phyloP scores from a whole-genome alignment of 2,329 filamentous ascomycete species.

The Fusarium robinianum region DNA sequence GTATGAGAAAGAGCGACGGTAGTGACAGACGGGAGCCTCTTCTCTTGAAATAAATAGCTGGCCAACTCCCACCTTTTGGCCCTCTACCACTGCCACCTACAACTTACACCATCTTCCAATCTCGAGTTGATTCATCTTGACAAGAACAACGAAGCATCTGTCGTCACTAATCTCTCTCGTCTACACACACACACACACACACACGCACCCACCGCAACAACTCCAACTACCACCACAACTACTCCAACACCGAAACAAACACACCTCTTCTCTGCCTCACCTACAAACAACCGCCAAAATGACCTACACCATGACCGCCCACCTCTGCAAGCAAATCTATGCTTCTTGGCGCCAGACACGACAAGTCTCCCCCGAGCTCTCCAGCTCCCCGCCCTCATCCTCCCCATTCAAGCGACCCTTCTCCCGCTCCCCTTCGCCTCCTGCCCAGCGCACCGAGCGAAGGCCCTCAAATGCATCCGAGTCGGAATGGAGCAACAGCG shows the following conservation, averaged over 20 bases:
- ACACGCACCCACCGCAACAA: background rate
- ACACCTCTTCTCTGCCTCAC: too few species aligned
- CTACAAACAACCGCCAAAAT: conserved; percentile 44
- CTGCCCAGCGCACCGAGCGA: conserved; percentile 33
- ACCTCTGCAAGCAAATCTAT: conserved; percentile 64
- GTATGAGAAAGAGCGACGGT: too few species aligned
- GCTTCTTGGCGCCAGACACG: conserved; percentile 60
- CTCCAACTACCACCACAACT: background rate
- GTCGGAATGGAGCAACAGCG: conserved; percentile 30
- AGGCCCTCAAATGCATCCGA: conserved; percentile 34
- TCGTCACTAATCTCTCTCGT: too few species aligned
- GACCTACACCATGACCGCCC: conserved; percentile 66
- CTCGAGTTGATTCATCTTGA: conserved; percentile 1
- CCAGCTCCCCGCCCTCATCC: conserved; percentile 35
- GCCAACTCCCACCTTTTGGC: conserved; percentile 7
- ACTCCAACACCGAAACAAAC: conserved; percentile 3
- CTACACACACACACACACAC: conserved; percentile 8
- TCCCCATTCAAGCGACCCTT: conserved; percentile 32
- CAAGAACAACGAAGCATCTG: conserved; percentile 1
- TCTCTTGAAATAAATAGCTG: too few species aligned
- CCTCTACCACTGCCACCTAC: conserved; percentile 1
- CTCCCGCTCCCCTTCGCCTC: conserved; percentile 36
- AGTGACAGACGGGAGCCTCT: too few species aligned
- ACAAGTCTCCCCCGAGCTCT: conserved; percentile 45
- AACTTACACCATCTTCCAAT: conserved; percentile 4